phyloP scores from a whole-genome alignment of 495 filamentous ascomycete genomes.

The Aspergillus bertholletiae region DNA sequence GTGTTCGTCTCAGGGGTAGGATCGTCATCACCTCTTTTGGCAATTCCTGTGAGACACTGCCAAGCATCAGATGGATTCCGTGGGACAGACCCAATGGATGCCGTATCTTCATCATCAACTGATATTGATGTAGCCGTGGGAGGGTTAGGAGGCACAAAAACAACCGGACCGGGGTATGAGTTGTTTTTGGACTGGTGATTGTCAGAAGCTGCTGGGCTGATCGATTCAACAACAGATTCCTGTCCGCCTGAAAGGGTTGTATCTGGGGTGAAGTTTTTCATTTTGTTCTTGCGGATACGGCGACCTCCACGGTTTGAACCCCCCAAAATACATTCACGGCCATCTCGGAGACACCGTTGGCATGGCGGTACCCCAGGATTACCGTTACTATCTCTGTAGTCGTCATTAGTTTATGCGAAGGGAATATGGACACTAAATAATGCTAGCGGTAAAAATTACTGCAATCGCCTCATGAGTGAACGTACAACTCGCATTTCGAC shows the following conservation, averaged over 20 bases:
- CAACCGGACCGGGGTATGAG: slow-evolving; percentile 35
- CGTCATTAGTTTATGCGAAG: slow-evolving; percentile 15
- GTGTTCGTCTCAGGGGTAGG: slow-evolving; percentile 15
- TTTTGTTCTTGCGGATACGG: slow-evolving; percentile 52
- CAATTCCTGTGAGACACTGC: slow-evolving; percentile 43
- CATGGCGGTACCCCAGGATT: slow-evolving; percentile 53
- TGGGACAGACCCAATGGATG: slow-evolving; percentile 38
- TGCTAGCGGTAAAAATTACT: background rate
- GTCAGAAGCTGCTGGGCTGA: slow-evolving; percentile 29
- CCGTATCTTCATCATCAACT: slow-evolving; percentile 39
- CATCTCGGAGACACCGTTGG: slow-evolving; percentile 54
- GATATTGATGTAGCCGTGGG: slow-evolving; percentile 23
- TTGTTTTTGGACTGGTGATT: slow-evolving; percentile 22
- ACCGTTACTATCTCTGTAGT: slow-evolving; percentile 40
- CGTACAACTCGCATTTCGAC: slow-evolving; percentile 61
- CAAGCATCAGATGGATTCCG: slow-evolving; percentile 48
- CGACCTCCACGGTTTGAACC: slow-evolving; percentile 60
- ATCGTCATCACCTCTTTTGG: slow-evolving; percentile 29
- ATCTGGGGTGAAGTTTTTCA: slow-evolving; percentile 35
- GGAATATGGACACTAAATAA: background rate
- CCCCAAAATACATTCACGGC: slow-evolving; percentile 58
- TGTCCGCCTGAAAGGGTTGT: slow-evolving; percentile 23
- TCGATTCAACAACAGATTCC: slow-evolving; percentile 22
- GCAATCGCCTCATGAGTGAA: slow-evolving; percentile 1
- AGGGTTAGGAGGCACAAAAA: slow-evolving; percentile 35